Percentiles rank a stretch among this genome's conserved stretches.
Conservation (phyloP, 306 rosid species). For the Quercus berberidifolia region DNA sequence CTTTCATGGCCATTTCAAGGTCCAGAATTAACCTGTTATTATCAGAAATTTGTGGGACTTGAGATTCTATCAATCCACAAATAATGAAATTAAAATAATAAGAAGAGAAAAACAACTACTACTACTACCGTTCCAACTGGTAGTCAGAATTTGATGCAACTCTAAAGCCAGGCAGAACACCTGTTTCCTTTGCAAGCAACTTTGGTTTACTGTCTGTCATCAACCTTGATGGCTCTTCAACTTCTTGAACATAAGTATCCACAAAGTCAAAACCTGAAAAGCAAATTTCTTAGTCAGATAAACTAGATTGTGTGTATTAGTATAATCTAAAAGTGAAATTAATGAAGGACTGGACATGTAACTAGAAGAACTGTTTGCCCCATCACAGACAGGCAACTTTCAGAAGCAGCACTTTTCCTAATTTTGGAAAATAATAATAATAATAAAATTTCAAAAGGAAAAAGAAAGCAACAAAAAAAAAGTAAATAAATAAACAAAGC, state of each 20-base stretch:
- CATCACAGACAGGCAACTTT: not conserved
- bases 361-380: not conserved
- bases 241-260: conserved; percentile 75
- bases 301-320: conserved; percentile 5
- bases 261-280: conserved; percentile 66
- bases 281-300: conserved; percentile 3
- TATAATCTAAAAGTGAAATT: not conserved
- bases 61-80: not conserved
- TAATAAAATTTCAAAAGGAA: not conserved
- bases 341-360: not conserved
- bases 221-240: conserved; percentile 63
- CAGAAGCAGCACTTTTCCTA: not conserved
- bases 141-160: conserved; percentile 73
- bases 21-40: not conserved
- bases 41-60: not conserved
- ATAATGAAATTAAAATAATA: not conserved
- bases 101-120: conserved; percentile 8
- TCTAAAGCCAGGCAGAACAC: conserved; percentile 73
- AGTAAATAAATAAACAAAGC: too few species aligned
- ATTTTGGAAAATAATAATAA: too few species aligned
- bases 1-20: not conserved
- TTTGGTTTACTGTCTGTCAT: conserved; percentile 49
- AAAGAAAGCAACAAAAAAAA: not conserved
- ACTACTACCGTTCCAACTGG: conserved; percentile 65
- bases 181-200: conserved; percentile 43